phyloP scores from a whole-genome alignment of 2,329 filamentous ascomycete genomes.

The Pestalotiopsis sp. region DNA sequence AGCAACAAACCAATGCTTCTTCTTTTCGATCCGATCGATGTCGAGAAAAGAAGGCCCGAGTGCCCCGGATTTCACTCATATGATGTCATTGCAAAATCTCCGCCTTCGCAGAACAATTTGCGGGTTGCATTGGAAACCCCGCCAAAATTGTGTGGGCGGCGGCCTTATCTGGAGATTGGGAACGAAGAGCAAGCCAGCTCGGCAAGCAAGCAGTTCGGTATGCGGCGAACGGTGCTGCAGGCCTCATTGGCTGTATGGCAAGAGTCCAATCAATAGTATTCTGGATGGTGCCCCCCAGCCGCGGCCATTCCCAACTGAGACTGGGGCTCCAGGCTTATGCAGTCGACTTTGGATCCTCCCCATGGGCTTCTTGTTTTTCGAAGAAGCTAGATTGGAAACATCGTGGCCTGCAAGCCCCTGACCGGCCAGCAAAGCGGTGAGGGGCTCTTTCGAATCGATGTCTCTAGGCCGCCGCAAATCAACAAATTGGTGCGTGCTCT shows the following conservation, averaged over 20 bases:
- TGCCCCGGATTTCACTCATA: slow-evolving; percentile 1
- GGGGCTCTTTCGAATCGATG: background rate
- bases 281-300: background rate
- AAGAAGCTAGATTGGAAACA: background rate
- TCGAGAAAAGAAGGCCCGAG: slow-evolving; percentile 4
- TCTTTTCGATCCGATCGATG: background rate
- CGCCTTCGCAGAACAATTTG: background rate
- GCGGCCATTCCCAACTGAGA: slow-evolving; percentile 3
- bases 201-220: background rate
- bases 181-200: too few relatives aligned
- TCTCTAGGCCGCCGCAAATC: background rate
- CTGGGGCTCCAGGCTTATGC: slow-evolving; percentile 3
- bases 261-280: background rate
- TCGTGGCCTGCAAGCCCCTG: background rate
- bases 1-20: background rate
- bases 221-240: background rate
- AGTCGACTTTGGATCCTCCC: slow-evolving; percentile 4
- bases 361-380: slow-evolving; percentile 2
- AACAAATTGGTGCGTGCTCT: background rate
- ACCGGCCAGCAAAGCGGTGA: slow-evolving; percentile 2
- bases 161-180: background rate
- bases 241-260: background rate
- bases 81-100: slow-evolving; percentile 13
- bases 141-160: background rate
- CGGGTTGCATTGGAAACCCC: background rate